phyloP scores from a whole-genome alignment of 345 rosid species.

The Arabidopsis suecica region DNA sequence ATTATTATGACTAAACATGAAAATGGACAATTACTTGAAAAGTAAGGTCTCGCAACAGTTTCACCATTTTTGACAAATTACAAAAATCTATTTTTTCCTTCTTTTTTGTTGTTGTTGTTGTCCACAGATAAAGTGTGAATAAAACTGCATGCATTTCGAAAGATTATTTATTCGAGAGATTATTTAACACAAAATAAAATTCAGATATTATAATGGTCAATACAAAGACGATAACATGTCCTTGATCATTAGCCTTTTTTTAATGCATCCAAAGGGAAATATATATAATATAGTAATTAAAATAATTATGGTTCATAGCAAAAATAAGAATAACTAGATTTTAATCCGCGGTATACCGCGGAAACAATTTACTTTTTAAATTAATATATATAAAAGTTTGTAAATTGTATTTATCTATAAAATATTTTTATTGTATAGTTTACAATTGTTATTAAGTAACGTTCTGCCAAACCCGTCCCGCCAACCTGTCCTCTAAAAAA shows the following conservation, averaged over 20 bases:
- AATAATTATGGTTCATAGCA: background rate
- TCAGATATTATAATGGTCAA: background rate
- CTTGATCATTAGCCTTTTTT: background rate
- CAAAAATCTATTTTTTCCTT: background rate
- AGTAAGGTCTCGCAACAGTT: constrained; percentile 36
- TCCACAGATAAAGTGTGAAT: background rate
- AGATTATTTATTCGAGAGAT: background rate
- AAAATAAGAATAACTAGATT: no score
- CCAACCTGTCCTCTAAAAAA: no score
- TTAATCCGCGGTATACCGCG: no score
- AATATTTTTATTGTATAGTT: no score
- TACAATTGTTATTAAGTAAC: no score
- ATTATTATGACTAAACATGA: constrained; percentile 29
- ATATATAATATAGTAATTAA: background rate
- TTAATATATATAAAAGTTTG: no score
- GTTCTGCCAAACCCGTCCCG: no score
- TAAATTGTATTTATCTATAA: no score
- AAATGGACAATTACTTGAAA: constrained; percentile 33
- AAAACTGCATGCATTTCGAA: background rate
- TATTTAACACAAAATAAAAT: background rate
- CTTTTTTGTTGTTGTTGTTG: background rate
- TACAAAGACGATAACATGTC: background rate
- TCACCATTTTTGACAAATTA: constrained; percentile 43
- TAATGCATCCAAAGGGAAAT: background rate
- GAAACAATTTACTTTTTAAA: no score